phyloP scores from a whole-genome alignment of 2,329 filamentous ascomycete species.

The Plenodomus tracheiphilus region DNA sequence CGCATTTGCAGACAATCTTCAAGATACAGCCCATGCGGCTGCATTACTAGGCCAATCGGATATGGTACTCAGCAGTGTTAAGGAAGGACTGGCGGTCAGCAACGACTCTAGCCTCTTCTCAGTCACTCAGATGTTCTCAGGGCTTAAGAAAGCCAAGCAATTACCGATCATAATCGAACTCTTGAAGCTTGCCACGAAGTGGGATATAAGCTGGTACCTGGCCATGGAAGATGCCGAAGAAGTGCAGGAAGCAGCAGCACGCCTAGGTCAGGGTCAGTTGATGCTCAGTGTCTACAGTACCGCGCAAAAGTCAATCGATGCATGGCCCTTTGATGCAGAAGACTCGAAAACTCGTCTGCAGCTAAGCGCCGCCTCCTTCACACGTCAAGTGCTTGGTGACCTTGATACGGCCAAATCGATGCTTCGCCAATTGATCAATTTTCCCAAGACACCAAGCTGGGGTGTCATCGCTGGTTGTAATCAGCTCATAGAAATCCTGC shows the following conservation, averaged over 20 bases:
- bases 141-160: background rate
- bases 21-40: background rate
- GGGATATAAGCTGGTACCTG: background rate
- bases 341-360: background rate
- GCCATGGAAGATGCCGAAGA: background rate
- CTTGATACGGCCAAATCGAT: background rate
- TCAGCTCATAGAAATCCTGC: background rate
- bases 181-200: background rate
- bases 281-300: background rate
- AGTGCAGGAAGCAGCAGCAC: background rate
- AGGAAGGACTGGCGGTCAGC: background rate
- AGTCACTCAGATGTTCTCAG: background rate
- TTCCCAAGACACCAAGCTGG: background rate
- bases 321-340: background rate
- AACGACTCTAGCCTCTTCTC: background rate
- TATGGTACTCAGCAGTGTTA: background rate
- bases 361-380: background rate
- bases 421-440: background rate
- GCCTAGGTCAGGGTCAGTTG: background rate
- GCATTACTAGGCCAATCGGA: background rate
- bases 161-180: background rate
- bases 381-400: background rate
- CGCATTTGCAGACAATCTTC: background rate
- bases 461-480: background rate
- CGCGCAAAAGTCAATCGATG: background rate